These are phyloP conservation scores for Raffaelea arxii DNA, from an alignment of 2,329 filamentous ascomycete genomes.

Conservation along the genomic window DNA sequence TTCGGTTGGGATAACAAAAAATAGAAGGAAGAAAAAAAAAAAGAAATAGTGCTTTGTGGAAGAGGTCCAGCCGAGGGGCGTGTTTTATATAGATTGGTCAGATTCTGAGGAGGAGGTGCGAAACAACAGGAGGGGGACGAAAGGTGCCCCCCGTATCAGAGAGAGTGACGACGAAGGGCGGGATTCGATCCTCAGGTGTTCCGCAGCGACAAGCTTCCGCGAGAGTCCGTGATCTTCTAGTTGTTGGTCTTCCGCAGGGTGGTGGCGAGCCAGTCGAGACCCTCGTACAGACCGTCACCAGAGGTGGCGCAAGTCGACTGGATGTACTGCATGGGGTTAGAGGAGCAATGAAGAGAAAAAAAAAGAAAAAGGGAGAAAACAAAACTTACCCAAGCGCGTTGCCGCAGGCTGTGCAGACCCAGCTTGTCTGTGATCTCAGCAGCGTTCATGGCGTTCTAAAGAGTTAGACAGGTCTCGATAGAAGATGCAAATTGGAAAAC, in stretches of 20 bases:
- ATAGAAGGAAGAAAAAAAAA: slow-evolving; percentile 30
- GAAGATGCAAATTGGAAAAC: too few relatives aligned
- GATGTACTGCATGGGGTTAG: slow-evolving; percentile 62
- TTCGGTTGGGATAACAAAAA: too few relatives aligned
- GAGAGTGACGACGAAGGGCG: neutral
- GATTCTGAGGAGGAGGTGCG: neutral
- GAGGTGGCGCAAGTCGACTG: slow-evolving; percentile 99
- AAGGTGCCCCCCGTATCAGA: too few relatives aligned
- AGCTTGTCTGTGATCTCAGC: slow-evolving; percentile 99
- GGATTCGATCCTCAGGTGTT: slow-evolving; percentile 15
- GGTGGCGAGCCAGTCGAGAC: slow-evolving; percentile 86
- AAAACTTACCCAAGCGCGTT: slow-evolving; percentile 89
- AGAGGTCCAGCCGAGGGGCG: neutral
- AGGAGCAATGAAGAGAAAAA: neutral
- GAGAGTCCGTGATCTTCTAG: neutral
- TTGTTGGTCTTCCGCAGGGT: slow-evolving; percentile 68
- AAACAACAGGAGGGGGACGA: too few relatives aligned
- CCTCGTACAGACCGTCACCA: slow-evolving; percentile 98
- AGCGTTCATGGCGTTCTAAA: slow-evolving; percentile 96
- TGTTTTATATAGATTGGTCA: neutral
- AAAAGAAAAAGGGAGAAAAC: neutral
- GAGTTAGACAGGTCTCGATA: too few relatives aligned
- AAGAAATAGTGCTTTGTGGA: slow-evolving; percentile 16
- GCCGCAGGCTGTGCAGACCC: slow-evolving; percentile 96
- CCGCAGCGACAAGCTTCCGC: slow-evolving; percentile 31